These are phyloP conservation scores for Ehretia macrophylla DNA, from an alignment of 257 asterid genomes.

Conservation along the genomic window DNA sequence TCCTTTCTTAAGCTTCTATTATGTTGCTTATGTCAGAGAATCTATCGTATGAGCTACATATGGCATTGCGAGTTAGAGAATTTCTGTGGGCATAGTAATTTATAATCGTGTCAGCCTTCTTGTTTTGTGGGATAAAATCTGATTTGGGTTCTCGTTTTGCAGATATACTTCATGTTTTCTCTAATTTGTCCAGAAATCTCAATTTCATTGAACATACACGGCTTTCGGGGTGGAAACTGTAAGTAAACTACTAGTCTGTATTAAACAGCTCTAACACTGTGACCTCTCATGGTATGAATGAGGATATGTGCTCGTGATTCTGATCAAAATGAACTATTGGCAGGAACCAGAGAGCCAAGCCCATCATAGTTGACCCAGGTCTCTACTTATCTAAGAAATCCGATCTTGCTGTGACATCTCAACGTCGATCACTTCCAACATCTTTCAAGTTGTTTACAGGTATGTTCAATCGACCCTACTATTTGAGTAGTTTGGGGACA, in stretches of 20 bases:
- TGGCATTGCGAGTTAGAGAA: too few species aligned
- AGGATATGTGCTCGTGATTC: not conserved
- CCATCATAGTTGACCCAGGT: slow-evolving; percentile 91
- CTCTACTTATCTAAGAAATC: slow-evolving; percentile 89
- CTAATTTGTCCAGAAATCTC: slow-evolving; percentile 76
- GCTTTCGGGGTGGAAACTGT: slow-evolving; percentile 97
- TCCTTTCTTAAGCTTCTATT: too few species aligned
- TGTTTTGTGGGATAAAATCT: not conserved
- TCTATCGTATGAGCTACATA: too few species aligned
- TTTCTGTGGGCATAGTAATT: too few species aligned
- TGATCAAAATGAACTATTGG: slow-evolving; percentile 8
- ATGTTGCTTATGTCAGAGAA: too few species aligned
- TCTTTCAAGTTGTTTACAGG: slow-evolving; percentile 88
- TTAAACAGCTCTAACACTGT: not conserved
- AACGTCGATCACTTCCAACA: slow-evolving; percentile 88
- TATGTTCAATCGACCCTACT: slow-evolving; percentile 16
- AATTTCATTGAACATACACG: slow-evolving; percentile 86
- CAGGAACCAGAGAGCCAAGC: slow-evolving; percentile 96
- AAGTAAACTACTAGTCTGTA: slow-evolving; percentile 25
- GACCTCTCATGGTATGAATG: not conserved
- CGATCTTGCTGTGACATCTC: slow-evolving; percentile 79
- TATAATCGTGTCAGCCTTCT: too few species aligned
- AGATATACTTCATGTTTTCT: slow-evolving; percentile 84
- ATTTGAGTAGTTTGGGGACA: not conserved
- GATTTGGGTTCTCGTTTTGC: slow-evolving; percentile 33